Conservation (phyloP, 202 grass and related monocot genomes). For the Eragrostis tef region DNA sequence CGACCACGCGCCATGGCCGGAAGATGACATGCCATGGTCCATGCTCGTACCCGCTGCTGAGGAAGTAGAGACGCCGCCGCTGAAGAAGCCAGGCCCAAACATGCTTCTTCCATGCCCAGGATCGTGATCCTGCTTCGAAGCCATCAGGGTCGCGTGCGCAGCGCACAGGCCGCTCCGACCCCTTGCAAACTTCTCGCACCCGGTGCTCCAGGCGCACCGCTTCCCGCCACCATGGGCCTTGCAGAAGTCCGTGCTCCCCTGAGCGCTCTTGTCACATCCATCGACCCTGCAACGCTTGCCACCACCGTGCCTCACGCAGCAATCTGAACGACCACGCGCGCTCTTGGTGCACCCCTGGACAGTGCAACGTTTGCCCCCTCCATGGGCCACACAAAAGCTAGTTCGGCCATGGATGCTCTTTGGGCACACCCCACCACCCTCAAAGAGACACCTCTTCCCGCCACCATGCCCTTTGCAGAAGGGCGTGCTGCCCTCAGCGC, state of each 20-base stretch:
- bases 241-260: slow-evolving; percentile 92
- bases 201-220: slow-evolving; percentile 66
- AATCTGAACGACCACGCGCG: slow-evolving; percentile 76
- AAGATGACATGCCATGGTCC: slow-evolving; percentile 69
- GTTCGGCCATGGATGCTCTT: slow-evolving; percentile 94
- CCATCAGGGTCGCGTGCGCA: slow-evolving; percentile 64
- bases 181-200: slow-evolving; percentile 91
- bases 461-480: slow-evolving; percentile 91
- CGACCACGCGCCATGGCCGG: slow-evolving; percentile 50
- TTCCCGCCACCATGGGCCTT: slow-evolving; percentile 94
- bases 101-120: slow-evolving; percentile 42
- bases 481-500: slow-evolving; percentile 82
- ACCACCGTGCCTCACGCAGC: slow-evolving; percentile 89
- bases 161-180: slow-evolving; percentile 80
- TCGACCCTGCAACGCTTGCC: slow-evolving; percentile 79
- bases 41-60: slow-evolving; percentile 47
- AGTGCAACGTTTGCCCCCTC: slow-evolving; percentile 82
- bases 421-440: slow-evolving; percentile 72
- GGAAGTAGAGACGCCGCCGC: slow-evolving; percentile 59
- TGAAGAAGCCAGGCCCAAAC: slow-evolving; percentile 54
- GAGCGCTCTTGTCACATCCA: slow-evolving; percentile 80
- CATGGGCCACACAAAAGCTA: slow-evolving; percentile 86
- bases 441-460: slow-evolving; percentile 83
- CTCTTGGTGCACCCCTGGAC: slow-evolving; percentile 78
- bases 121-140: slow-evolving; percentile 47